These are phyloP conservation scores for Rehmannia glutinosa DNA, from an alignment of 257 asterid genomes.

Conservation along the genomic window DNA sequence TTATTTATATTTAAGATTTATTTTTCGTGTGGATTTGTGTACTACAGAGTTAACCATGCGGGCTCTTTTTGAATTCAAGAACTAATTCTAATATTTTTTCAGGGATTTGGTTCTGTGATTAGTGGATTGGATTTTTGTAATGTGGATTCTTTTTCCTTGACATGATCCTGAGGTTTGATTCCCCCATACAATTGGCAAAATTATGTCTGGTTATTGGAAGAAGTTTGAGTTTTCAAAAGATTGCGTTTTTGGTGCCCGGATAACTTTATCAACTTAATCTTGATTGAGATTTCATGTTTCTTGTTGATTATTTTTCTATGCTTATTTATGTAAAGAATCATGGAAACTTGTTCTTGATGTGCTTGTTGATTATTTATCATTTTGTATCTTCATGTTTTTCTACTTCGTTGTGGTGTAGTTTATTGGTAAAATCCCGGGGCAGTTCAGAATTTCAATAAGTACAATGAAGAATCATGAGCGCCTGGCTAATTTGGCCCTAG, in stretches of 20 bases:
- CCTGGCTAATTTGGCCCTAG: conserved; percentile 38
- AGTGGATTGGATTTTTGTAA: neutral
- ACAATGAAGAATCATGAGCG: conserved; percentile 38
- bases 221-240: no score
- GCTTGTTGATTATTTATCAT: neutral
- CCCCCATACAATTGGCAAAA: neutral
- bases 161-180: conserved; percentile 14
- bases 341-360: neutral
- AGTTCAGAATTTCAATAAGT: neutral
- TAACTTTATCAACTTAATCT: neutral
- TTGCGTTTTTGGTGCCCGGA: neutral
- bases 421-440: neutral
- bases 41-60: neutral
- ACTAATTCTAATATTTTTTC: neutral
- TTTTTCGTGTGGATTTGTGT: neutral
- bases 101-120: neutral
- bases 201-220: neutral
- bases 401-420: conserved; percentile 11
- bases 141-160: neutral
- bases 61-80: neutral
- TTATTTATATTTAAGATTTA: neutral
- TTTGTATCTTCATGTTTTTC: neutral
- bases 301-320: neutral
- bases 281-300: neutral
- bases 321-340: neutral